Evolutionary conservation across 78 protist species (phyloP), one percentile per base, ranked within the genome.

Genomic region (Dictyostelium purpureum): DNA sequence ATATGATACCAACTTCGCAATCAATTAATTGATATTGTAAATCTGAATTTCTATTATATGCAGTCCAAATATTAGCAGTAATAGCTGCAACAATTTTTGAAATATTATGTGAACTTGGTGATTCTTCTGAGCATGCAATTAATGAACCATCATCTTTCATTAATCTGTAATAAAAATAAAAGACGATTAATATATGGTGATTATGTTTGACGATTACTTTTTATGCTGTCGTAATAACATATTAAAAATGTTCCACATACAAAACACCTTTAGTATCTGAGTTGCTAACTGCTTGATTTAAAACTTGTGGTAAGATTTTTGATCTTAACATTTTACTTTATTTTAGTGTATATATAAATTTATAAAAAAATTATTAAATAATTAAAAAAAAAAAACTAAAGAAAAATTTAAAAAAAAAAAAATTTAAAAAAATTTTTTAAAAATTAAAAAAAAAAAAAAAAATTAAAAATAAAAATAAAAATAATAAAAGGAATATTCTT

Each of bases 81-180:
- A 85, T 85, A 6, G 92, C 92, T 26, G 92, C 57, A n/a, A 85
- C 82, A 47, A 85, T 73, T 77, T 85, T 85, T 73, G 92, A 47
- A 10, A 38, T 61, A 28, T 73, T 85, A 19, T 85, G 92, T 21
- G 47, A 31, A 33, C 35, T 47, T 54, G 51, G 54, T 63, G 92
- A 26, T 1, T 73, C 90, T 33, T 63, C 71, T 56, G 92, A 73
- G 35, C 92, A 85, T 59, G 92, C 67, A 73, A 85, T 85, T 16
- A 85, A 42, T 33, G 92, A 85, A n/a, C 92, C 92, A 73, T 85
- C 92, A 26, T 85, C 92, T 85, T 85, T 85, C 92, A 85, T 85
- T 57, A 85, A 73, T 61, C 91, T 85, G 18, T 49, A 6, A 5
- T 16, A 49, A 49, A 5, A 49, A 5, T 49, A 49, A 49, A 49